Base-by-base conservation (phyloP, 1,284 basidiomycete genomes). In the Ustilago lituana region DNA sequence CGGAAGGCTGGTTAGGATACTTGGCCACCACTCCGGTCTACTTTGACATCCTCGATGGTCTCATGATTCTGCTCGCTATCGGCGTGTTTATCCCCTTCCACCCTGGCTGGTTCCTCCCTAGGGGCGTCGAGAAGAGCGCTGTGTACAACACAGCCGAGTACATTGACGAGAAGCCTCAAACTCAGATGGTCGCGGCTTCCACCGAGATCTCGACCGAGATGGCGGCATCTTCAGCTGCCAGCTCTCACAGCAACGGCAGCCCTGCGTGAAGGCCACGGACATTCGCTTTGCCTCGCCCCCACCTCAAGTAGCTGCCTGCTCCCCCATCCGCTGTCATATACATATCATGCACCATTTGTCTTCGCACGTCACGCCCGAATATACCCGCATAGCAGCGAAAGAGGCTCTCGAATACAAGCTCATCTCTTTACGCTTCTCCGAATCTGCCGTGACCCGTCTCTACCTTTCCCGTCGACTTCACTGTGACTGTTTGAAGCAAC, bases 1-100 rank as follows among this genome's bases (percentile, higher is more conserved):
- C 61, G 11, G 45, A 62, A 4, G 70, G 70, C 23, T 73, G 66
- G 66, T 22, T 58, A 4, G 70, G 70, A 4, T 53, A 65, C 35
- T 31, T 73, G 33, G 67, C 67, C 0, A 65, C 57, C 1, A 60
- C 50, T 2, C 57, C 60, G 11, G 60, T 59, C 24, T 66, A 47
- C 51, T 71, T 71, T 43, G 58, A 57, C 33, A 20, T 71, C 12
- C 50, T 71, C 12, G 68, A 71, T 37, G 63, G 39, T 9, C 29
- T 71, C n/a, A 71, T 71, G 68, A 62, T 71, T 32, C 23, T 52
- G 17, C 11, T 71, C 11, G 68, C 68, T 15, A 63, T 66, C 24
- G 68, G 46, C 14, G 27, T 71, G 24, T 71, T 71, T 20, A 56
- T 71, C 7, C 62, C 60, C 10, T 46, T 71, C 55, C 59, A 71